Conservation (phyloP, 805 yeast genomes). For the Saccharomycopsis vini region DNA sequence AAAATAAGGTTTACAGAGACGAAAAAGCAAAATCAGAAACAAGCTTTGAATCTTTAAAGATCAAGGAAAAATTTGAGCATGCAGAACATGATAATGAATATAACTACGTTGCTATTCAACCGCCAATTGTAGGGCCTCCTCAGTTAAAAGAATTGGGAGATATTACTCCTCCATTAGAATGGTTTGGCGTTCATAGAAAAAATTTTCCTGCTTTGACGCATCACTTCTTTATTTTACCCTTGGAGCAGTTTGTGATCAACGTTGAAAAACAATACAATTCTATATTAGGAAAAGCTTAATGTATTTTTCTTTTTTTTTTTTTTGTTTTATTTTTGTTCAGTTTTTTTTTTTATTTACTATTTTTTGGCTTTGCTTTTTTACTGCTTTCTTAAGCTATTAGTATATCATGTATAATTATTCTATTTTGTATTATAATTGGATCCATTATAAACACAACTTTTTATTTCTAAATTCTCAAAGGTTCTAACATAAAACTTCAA, state of each 20-base stretch:
- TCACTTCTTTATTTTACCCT: slow-evolving; percentile 60
- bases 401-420: no score
- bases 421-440: no score
- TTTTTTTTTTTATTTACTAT: no score
- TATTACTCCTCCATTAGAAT: slow-evolving; percentile 96
- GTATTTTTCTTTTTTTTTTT: not conserved
- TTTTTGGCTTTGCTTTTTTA: no score
- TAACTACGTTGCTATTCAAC: slow-evolving; percentile 53
- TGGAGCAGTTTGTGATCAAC: slow-evolving; percentile 67
- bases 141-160: slow-evolving; percentile 85
- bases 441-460: no score
- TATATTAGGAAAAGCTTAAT: slow-evolving; percentile 31
- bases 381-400: no score
- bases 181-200: slow-evolving; percentile 91
- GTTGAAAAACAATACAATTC: slow-evolving; percentile 42
- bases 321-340: not conserved
- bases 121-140: slow-evolving; percentile 83
- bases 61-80: slow-evolving; percentile 17
- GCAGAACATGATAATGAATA: slow-evolving; percentile 28
- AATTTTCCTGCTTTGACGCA: slow-evolving; percentile 83
- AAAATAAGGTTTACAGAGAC: slow-evolving; percentile 24
- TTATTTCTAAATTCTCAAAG: no score
- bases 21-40: slow-evolving; percentile 29
- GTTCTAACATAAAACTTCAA: no score
- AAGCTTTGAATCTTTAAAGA: slow-evolving; percentile 31